Conservation (phyloP, 2,329 filamentous ascomycete genomes). For the Ascochyta pisi region DNA sequence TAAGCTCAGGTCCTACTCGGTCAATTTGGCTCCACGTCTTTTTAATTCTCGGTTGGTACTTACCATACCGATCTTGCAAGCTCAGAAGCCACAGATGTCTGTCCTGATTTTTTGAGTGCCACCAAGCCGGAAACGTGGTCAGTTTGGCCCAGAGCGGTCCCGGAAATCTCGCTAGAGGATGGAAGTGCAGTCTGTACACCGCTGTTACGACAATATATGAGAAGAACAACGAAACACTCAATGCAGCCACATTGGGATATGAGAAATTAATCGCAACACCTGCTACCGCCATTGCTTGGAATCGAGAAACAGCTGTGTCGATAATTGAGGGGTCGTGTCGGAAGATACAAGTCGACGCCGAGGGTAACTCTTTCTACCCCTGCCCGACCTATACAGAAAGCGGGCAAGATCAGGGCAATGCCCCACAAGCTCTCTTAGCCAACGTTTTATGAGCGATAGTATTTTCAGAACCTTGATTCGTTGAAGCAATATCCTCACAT, state of each 20-base stretch:
- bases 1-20: conserved; percentile 36
- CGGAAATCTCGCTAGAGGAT: conserved; percentile 31
- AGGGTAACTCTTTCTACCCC: background rate
- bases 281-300: background rate
- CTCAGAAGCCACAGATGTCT: conserved; percentile 75
- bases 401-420: background rate
- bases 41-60: background rate
- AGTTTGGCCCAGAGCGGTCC: conserved; percentile 26
- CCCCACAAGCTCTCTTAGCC: background rate
- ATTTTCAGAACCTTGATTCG: background rate
- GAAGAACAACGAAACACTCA: background rate
- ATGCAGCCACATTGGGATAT: conserved; percentile 1
- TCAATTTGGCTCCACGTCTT: conserved; percentile 19
- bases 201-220: conserved; percentile 1
- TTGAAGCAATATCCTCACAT: background rate
- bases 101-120: conserved; percentile 74
- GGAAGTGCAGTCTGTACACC: conserved; percentile 21
- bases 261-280: background rate
- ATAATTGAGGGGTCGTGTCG: background rate
- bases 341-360: background rate
- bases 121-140: conserved; percentile 44
- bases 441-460: background rate
- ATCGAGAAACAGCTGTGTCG: background rate
- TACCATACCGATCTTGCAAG: conserved; percentile 68
- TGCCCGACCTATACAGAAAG: background rate